Base-by-base conservation (phyloP, 164 flowering plant species). In the Nymphaea thermarum region DNA sequence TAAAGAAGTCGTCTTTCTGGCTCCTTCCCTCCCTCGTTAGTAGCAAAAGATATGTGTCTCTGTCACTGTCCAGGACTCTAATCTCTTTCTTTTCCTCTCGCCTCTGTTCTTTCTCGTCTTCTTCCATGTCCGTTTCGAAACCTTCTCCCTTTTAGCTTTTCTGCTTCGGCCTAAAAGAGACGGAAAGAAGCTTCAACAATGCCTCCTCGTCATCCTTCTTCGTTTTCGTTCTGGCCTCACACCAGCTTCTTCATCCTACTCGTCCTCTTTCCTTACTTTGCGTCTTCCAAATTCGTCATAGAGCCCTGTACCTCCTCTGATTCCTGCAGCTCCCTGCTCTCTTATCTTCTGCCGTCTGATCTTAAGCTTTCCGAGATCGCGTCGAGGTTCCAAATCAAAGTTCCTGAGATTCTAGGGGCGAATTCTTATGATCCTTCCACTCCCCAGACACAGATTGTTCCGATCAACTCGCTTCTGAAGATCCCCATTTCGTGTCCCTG, bases 401-500 rank as follows among this genome's bases (percentile, higher is more conserved):
- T 65, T 2, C 62, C 72, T 1, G 68, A 68, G 5, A 15, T 76
- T 45, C 10, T 74, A 7, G 69, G 67, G 6, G 60, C 82, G 6
- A 79, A 77, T 57, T 43, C 65, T 16, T 18, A 74, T 3, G 43
- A 60, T 60, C 72, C 71, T 4, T 25, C 65, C 0, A 42, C 43
- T 53, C 64, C 11, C 3, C 42, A 0, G 67, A 55, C 0, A 60
- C 74, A 70, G 53, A 76, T 79, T 42, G 25, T 76, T 11, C 65
- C 64, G 4, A 45, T 66, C 2, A 70, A 66, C 5, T 16, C 77
- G 0, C 43, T 70, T 2, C 12, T 76, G 42, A 76, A 67, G 62
- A 43, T 79, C 3, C 82, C 82, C 60, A 63, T 77, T 63, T n/a
- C 68, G 4, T 79, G 82, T 65, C 42, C 74, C 1, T 79, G 82